Base-by-base conservation (phyloP, 768 basidiomycete species). In the Lyophyllum semitale region DNA sequence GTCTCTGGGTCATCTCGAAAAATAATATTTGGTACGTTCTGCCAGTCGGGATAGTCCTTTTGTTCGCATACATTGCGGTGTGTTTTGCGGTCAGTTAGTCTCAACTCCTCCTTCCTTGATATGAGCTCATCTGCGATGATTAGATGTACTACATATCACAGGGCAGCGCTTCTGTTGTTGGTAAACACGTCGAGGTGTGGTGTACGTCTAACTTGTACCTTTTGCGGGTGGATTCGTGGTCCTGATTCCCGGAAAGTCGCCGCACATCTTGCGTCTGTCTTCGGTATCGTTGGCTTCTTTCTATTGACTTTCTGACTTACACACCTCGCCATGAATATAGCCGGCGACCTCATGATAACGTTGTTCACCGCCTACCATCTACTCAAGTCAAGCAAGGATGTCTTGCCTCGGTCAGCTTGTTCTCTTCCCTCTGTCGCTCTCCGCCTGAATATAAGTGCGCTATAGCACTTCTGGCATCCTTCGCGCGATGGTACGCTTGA, bases 1-100 rank as follows among this genome's bases (percentile, higher is more conserved):
- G 72, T 11, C 64, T 73, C 26, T 71, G 57, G 51, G 52, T 57
- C 17, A 67, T 72, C 22, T 69, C 71, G 4, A 59, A 55, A 13
- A 61, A 57, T 17, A 61, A 55, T 8, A 47, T 49, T 45, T 68
- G 57, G 51, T 59, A 66, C 25, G 64, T 69, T 29, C 51, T 44
- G 1, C 67, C 68, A 3, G 41, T 72, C 2, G 58, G 40, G 1
- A 8, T 55, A 0, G 23, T 71, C 12, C 61, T 71, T 20, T 17
- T 62, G 7, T 72, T 72, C 50, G 69, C 67, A 6, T 70, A 65
- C 41, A 35, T 68, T 20, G 57, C 70, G 4, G 59, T 68, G 11
- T 64, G 60, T 13, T 26, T 67, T 11, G 70, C 59, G 45, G 71
- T 73, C 37, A 54, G 68, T 61, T 13, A 6, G 18, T 20, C 25